Conservation (phyloP, 306 rosid genomes). For the Elaeagnus macrophylla region DNA sequence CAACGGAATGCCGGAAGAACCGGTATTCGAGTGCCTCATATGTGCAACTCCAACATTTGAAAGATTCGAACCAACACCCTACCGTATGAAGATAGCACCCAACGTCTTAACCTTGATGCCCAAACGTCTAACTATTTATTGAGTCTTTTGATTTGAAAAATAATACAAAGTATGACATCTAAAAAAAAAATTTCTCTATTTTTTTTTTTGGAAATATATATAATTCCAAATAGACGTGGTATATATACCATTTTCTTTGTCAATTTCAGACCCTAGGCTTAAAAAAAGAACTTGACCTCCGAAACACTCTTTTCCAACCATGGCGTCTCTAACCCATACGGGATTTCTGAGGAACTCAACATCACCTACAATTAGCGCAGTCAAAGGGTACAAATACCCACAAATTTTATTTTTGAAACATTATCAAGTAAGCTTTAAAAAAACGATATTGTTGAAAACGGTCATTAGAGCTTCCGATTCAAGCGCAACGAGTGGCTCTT, state of each 20-base stretch:
- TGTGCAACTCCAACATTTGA: too few relatives aligned
- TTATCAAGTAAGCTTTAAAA: not conserved
- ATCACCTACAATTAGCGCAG: conserved; percentile 1
- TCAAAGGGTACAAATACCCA: conserved; percentile 15
- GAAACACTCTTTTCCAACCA: conserved; percentile 3
- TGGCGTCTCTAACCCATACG: conserved; percentile 33
- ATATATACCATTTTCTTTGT: not conserved
- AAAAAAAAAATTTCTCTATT: too few relatives aligned
- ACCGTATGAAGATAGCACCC: too few relatives aligned
- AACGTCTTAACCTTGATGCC: too few relatives aligned
- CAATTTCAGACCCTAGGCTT: not conserved
- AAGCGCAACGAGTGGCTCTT: conserved; percentile 19
- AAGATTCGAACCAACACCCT: too few relatives aligned
- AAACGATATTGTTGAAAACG: conserved; percentile 12
- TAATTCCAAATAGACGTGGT: too few relatives aligned
- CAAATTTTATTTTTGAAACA: conserved; percentile 2
- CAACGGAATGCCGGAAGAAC: too few relatives aligned
- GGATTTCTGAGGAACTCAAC: conserved; percentile 24
- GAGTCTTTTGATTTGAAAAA: too few relatives aligned
- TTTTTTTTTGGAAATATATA: too few relatives aligned
- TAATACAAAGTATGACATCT: too few relatives aligned
- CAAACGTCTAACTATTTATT: too few relatives aligned
- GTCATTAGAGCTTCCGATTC: conserved; percentile 33
- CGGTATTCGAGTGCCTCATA: too few relatives aligned
- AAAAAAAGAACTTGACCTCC: not conserved